Percentiles rank a stretch among this genome's conserved stretches.
Conservation (phyloP, 2,329 filamentous ascomycete species). For the Chlorencoelia australis region DNA sequence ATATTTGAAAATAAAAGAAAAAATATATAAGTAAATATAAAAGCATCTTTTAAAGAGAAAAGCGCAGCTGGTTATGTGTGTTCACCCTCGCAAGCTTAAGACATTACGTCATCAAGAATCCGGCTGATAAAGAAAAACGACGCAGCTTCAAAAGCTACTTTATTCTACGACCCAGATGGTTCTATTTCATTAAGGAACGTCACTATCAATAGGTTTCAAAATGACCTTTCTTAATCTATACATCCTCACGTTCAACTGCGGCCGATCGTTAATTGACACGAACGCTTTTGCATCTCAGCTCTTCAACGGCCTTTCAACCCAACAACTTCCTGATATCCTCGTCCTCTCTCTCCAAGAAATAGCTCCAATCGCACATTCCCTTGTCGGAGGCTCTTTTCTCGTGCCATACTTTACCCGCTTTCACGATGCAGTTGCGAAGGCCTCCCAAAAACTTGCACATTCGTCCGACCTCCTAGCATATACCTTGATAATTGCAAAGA, state of each 20-base stretch:
- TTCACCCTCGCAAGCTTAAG: too few relatives aligned
- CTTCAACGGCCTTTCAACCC: slow-evolving; percentile 43
- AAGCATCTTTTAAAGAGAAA: too few relatives aligned
- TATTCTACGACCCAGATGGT: too few relatives aligned
- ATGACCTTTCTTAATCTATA: slow-evolving; percentile 50
- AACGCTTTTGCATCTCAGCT: slow-evolving; percentile 63
- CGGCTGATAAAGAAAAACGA: too few relatives aligned
- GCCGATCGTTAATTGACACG: slow-evolving; percentile 57
- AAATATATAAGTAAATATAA: too few relatives aligned
- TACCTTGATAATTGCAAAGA: slow-evolving; percentile 57
- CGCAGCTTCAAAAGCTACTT: too few relatives aligned
- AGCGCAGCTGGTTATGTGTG: too few relatives aligned
- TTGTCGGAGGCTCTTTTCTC: slow-evolving; percentile 75
- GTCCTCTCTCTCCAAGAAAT: slow-evolving; percentile 75
- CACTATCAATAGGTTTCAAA: too few relatives aligned
- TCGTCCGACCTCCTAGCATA: slow-evolving; percentile 38
- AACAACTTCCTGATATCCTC: slow-evolving; percentile 54
- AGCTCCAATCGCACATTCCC: slow-evolving; percentile 72
- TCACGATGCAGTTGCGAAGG: slow-evolving; percentile 60
- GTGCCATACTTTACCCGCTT: slow-evolving; percentile 66
- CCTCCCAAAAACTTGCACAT: slow-evolving; percentile 38
- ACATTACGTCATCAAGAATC: too few relatives aligned
- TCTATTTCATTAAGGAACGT: too few relatives aligned
- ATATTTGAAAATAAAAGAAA: too few relatives aligned
- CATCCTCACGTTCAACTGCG: slow-evolving; percentile 86